phyloP scores from a whole-genome alignment of 2,329 filamentous ascomycete genomes.

The Polychaeton citri region DNA sequence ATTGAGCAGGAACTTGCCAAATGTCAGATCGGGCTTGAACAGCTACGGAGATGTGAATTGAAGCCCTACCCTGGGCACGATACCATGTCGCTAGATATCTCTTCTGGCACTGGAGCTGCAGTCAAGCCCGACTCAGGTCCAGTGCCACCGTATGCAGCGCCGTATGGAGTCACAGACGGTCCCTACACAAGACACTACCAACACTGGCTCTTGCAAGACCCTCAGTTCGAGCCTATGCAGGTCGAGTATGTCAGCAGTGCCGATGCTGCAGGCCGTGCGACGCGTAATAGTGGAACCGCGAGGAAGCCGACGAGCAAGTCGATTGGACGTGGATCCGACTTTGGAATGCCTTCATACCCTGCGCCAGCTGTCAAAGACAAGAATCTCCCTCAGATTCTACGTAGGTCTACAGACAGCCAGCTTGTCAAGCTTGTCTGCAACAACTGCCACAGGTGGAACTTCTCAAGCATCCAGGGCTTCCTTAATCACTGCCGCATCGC shows the following conservation, averaged over 20 bases:
- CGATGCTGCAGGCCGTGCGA: constrained; percentile 55
- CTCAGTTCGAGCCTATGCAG: constrained; percentile 56
- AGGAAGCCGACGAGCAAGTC: constrained; percentile 35
- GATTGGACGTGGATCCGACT: constrained; percentile 20
- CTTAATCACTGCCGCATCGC: constrained; percentile 98
- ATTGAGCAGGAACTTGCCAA: constrained; percentile 96
- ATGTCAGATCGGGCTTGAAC: constrained; percentile 85
- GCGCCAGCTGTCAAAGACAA: constrained; percentile 57
- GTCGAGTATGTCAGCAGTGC: constrained; percentile 10
- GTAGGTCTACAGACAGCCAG: constrained; percentile 67
- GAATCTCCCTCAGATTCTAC: constrained; percentile 64
- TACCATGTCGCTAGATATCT: constrained; percentile 55
- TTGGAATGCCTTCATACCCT: constrained; percentile 51
- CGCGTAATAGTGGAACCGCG: constrained; percentile 60
- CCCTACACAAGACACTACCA: constrained; percentile 91
- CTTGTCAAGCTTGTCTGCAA: constrained; percentile 80
- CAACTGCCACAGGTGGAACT: constrained; percentile 79
- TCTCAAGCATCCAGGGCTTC: constrained; percentile 95
- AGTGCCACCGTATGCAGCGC: constrained; percentile 63
- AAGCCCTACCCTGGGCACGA: constrained; percentile 73
- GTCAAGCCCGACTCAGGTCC: constrained; percentile 49
- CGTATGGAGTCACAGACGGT: constrained; percentile 82
- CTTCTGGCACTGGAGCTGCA: constrained; percentile 60
- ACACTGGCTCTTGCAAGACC: constrained; percentile 86
- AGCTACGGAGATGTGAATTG: constrained; percentile 80